Base-by-base conservation (phyloP, 192 early-diverging fungal genomes). In the Diversispora epigaea region DNA sequence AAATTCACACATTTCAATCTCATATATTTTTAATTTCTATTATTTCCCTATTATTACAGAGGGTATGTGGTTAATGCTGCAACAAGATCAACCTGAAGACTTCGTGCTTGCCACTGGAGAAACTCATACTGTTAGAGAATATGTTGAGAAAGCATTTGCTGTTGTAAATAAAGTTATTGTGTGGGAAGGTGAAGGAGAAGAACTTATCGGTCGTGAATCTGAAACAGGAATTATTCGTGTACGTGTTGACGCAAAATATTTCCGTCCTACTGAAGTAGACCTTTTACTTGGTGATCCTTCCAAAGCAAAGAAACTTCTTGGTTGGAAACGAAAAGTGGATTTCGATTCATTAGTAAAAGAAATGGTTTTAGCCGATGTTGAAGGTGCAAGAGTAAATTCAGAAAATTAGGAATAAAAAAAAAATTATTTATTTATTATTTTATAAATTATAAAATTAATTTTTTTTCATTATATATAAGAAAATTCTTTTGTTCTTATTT, bases 61-160 rank as follows among this genome's bases (percentile, higher is more conserved):
- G 81, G 92, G 92, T 46, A 93, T 92, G 92, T 92, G 91, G 91
- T 77, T 88, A 49, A 93, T 93, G 90, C 81, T 93, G 44, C 92
- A 92, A 80, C 91, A 93, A 80, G 89, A 91, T 5, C 15, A 76
- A 8, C 85, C 90, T 17, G 86, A 91, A 8, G 92, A 93, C 77
- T 93, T 86, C 80, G 91, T 93, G 6, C 81, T 93, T 57, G 90
- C 92, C 14, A 92, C 92, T 7, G 91, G 91, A 61, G 92, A 93
- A 79, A 93, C 91, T 57, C 92, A 93, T 83, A 90, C 90, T 11
- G 92, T 93, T 14, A 82, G 89, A 21, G 86, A 86, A 64, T 93
- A 89, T 80, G 86, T 92, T 7, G 91, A 92, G 71, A 93, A 93
- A 78, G 87, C 91, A 10, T 93, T 93, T 78, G 81, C 75, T 55